A percentile compares a stretch with the other conserved stretches of the same genome.
Conservation (phyloP, 2,329 filamentous ascomycete genomes). For the Ophioceras dolichostomum region DNA sequence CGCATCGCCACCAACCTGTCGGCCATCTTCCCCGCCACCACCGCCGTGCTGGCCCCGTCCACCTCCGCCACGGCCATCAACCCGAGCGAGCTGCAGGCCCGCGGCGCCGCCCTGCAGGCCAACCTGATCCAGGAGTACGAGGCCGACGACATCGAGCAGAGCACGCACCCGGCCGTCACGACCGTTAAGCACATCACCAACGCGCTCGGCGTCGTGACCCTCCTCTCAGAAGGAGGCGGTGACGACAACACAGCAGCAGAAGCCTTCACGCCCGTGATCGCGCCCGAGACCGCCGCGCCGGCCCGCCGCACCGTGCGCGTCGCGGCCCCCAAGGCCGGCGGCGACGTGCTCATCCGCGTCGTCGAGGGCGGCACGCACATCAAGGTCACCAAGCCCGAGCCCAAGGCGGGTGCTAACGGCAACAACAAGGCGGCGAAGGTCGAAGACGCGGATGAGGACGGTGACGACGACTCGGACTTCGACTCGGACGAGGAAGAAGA, state of each 20-base stretch:
- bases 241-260: too few relatives aligned
- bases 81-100: slow-evolving; percentile 78
- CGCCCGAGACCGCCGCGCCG: slow-evolving; percentile 79
- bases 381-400: slow-evolving; percentile 81
- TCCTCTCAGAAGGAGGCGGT: slow-evolving; percentile 38
- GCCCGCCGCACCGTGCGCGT: slow-evolving; percentile 77
- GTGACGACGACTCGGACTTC: slow-evolving; percentile 46
- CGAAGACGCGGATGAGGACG: slow-evolving; percentile 53
- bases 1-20: slow-evolving; percentile 76
- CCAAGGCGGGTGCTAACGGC: slow-evolving; percentile 47
- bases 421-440: slow-evolving; percentile 44
- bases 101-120: slow-evolving; percentile 91
- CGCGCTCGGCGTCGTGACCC: slow-evolving; percentile 74
- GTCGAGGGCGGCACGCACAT: slow-evolving; percentile 84
- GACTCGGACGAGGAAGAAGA: slow-evolving; percentile 60
- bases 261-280: slow-evolving; percentile 69
- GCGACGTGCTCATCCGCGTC: slow-evolving; percentile 78
- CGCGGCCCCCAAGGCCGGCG: slow-evolving; percentile 62
- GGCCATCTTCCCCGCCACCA: slow-evolving; percentile 69
- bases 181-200: slow-evolving; percentile 83
- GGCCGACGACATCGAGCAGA: slow-evolving; percentile 85
- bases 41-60: slow-evolving; percentile 69
- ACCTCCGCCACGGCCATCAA: slow-evolving; percentile 72
- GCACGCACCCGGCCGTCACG: slow-evolving; percentile 87
- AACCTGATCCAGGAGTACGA: slow-evolving; percentile 93